These are phyloP conservation scores for Sugiyamaella grinbergsii DNA, from an alignment of 1,139 yeast species.

Conservation along the genomic window DNA sequence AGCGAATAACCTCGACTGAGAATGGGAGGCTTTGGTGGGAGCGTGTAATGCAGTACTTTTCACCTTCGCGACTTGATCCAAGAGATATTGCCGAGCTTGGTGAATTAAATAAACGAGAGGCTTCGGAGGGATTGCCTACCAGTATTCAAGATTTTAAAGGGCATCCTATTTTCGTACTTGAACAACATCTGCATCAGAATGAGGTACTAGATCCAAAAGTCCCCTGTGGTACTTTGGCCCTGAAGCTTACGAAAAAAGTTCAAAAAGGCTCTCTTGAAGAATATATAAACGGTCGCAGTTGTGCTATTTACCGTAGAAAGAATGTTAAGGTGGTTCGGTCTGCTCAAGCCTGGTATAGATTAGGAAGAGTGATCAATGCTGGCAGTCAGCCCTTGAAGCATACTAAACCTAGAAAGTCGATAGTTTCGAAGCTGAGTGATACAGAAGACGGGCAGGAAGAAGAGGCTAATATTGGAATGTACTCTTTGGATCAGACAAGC, in stretches of 20 bases:
- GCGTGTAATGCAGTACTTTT: constrained; percentile 44
- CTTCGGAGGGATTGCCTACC: constrained; percentile 85
- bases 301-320: constrained; percentile 62
- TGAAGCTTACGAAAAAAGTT: constrained; percentile 26
- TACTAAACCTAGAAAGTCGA: constrained; percentile 35
- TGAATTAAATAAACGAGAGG: constrained; percentile 67
- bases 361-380: constrained; percentile 71
- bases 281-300: constrained; percentile 22
- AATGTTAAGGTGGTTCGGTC: constrained; percentile 67
- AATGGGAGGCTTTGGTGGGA: constrained; percentile 68
- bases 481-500: constrained; percentile 71
- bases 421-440: constrained; percentile 30
- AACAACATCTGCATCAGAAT: constrained; percentile 67
- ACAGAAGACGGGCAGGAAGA: constrained; percentile 53
- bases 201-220: constrained; percentile 73
- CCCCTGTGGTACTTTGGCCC: constrained; percentile 69
- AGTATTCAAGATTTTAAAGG: constrained; percentile 78
- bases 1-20: constrained; percentile 59
- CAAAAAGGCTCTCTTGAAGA: constrained; percentile 7
- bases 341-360: constrained; percentile 83
- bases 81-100: constrained; percentile 70
- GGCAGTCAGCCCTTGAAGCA: constrained; percentile 69
- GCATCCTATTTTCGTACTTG: constrained; percentile 87
- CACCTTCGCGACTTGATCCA: constrained; percentile 45
- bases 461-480: constrained; percentile 53